Base-by-base conservation (phyloP, 371 early-diverging fungal species). In the Mucor lusitanicus region DNA sequence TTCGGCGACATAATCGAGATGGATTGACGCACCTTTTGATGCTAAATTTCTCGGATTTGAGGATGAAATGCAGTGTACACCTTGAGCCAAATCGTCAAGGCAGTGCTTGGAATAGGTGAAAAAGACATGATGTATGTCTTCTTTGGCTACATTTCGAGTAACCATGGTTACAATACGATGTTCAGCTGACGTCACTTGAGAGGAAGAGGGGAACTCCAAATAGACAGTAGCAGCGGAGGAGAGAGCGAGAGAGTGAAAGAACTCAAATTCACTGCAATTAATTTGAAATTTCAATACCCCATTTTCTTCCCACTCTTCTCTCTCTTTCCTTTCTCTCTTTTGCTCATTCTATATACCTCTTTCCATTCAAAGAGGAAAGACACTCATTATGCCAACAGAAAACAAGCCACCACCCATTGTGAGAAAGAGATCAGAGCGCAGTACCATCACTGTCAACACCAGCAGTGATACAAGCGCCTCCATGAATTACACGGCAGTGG, bases 351-450 rank as follows among this genome's bases (percentile, higher is more conserved):
- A 33, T 55, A 55, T 56, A 56, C 32, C 53, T 56, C 30, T 56
- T 56, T 32, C 19, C n/a, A 33, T 17, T 8, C 13, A 56, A 33
- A 32, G 19, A 56, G 56, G 33, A 56, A 25, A 56, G 15, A 56
- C 28, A n/a, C 17, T 32, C 8, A 32, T 19, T 33, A 56, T 56
- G 56, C 33, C 56, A 30, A 33, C 56, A 17, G 56, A 56, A 2
- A 56, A 5, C 8, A 56, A 56, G 25, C 33, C 56, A 28, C 62
- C 68, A 35, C 46, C 69, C 28, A 50, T 59, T 13, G 7, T 63
- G n/a, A 27, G 30, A n/a, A 69, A 54, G 53, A 63, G 42, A 59
- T 40, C 48, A 56, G 60, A 65, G 25, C 63, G 63, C 39, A 19
- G 33, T 25, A 30, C 63, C 15, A 63, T 42, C 55, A 19, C 40